Percentiles rank a stretch among this genome's conserved stretches.
These are phyloP conservation scores for Lobosporangium transversale DNA, from an alignment of 192 early-diverging fungal genomes.

Conservation along the genomic window DNA sequence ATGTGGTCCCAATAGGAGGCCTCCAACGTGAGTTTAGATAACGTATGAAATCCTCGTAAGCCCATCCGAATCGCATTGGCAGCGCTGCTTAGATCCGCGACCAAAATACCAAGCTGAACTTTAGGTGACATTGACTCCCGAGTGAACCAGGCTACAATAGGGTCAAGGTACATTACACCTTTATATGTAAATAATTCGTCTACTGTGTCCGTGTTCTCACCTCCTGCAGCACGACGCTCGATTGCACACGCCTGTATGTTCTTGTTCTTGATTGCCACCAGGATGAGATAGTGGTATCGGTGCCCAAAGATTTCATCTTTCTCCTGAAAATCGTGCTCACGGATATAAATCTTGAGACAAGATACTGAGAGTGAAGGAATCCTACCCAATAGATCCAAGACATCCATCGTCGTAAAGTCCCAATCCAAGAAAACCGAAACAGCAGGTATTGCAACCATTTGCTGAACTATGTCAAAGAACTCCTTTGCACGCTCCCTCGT, in stretches of 20 bases:
- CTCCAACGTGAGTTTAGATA: conserved; percentile 31
- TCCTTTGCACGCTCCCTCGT: conserved; percentile 2
- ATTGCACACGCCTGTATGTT: conserved; percentile 28
- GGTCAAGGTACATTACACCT: conserved; percentile 9
- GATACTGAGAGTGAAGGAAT: neutral
- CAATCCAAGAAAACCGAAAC: conserved; percentile 37
- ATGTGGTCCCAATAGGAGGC: conserved; percentile 16
- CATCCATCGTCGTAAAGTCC: conserved; percentile 11
- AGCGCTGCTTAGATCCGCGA: conserved; percentile 23
- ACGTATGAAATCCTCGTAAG: neutral
- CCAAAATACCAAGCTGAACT: conserved; percentile 18
- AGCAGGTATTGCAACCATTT: neutral
- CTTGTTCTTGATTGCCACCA: conserved; percentile 17
- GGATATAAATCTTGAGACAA: conserved; percentile 32
- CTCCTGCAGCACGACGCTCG: conserved; percentile 6
- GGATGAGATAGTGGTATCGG: conserved; percentile 3
- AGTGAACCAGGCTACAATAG: conserved; percentile 11
- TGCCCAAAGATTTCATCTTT: conserved; percentile 2
- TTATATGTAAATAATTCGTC: conserved; percentile 15
- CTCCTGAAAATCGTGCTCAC: conserved; percentile 2
- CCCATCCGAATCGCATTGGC: neutral
- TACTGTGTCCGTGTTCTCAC: neutral
- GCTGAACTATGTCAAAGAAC: neutral
- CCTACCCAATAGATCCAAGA: neutral
- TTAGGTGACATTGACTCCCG: conserved; percentile 6